Conservation (phyloP, 352 stramenopile species). For the Pythium brassicae region DNA sequence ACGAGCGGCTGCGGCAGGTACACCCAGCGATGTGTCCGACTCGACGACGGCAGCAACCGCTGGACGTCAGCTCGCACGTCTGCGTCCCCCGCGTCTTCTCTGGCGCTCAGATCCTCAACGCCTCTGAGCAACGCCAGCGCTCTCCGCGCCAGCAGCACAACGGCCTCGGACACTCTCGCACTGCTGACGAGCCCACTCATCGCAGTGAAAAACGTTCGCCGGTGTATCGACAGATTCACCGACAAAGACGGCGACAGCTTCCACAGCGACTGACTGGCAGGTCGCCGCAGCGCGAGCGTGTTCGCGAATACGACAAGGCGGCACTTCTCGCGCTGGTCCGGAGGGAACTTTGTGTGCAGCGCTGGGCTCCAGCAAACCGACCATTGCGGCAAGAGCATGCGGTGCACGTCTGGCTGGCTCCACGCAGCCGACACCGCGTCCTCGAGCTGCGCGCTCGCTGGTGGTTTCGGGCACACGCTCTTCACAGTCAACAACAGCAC, state of each 20-base stretch:
- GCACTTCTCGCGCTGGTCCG: slow-evolving; percentile 50
- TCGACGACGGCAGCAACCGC: neutral
- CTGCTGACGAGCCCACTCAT: neutral
- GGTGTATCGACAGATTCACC: neutral
- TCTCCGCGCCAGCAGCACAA: neutral
- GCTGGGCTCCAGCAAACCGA: slow-evolving; percentile 50
- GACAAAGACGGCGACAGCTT: neutral
- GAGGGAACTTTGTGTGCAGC: slow-evolving; percentile 49
- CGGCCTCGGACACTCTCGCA: neutral
- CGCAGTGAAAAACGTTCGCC: neutral
- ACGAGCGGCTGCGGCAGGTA: slow-evolving; percentile 41
- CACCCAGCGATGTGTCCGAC: slow-evolving; percentile 18
- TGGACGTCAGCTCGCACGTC: neutral
- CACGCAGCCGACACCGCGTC: slow-evolving; percentile 21
- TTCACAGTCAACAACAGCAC: neutral
- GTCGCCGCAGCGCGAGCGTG: slow-evolving; percentile 20
- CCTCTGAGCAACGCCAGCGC: neutral
- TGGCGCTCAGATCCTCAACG: neutral
- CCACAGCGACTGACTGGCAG: neutral
- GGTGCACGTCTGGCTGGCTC: slow-evolving; percentile 31
- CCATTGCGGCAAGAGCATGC: slow-evolving; percentile 50
- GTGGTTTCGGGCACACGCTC: neutral
- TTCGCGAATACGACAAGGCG: slow-evolving; percentile 55
- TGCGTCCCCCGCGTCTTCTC: neutral
- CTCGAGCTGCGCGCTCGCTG: slow-evolving; percentile 24